Percentiles rank a stretch among this genome's conserved stretches.
phyloP scores from a whole-genome alignment of 1,284 basidiomycete genomes.

The Naganishia albida region DNA sequence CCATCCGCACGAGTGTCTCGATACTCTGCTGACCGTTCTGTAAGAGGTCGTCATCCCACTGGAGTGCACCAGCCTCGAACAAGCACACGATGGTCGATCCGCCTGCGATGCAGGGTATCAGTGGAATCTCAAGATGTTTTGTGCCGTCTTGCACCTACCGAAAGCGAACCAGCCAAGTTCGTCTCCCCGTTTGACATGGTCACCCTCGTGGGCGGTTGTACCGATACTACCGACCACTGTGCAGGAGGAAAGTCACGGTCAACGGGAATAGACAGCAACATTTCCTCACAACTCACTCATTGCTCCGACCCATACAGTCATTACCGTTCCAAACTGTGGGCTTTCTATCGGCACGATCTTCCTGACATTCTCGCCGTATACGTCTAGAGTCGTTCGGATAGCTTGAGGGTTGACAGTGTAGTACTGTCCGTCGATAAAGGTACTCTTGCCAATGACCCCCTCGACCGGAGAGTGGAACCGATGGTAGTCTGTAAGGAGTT shows the following conservation, averaged over 20 bases:
- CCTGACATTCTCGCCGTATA: constrained; percentile 90
- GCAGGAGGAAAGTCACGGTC: background rate
- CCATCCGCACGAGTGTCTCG: constrained; percentile 84
- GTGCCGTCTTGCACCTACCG: constrained; percentile 58
- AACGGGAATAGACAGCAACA: background rate
- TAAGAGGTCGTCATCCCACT: constrained; percentile 90
- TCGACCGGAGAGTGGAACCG: constrained; percentile 92
- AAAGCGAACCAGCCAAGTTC: constrained; percentile 94
- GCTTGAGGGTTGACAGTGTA: constrained; percentile 77
- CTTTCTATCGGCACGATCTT: constrained; percentile 87
- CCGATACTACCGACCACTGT: constrained; percentile 81
- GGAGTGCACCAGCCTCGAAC: constrained; percentile 76
- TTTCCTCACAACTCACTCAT: constrained; percentile 61
- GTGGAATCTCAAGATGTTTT: constrained; percentile 9
- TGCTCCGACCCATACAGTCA: constrained; percentile 84
- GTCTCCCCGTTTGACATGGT: constrained; percentile 74
- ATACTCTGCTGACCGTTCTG: constrained; percentile 77
- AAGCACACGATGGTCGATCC: constrained; percentile 86
- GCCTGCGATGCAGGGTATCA: constrained; percentile 57
- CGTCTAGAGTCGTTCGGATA: constrained; percentile 64
- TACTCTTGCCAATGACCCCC: constrained; percentile 77
- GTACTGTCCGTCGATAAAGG: constrained; percentile 78
- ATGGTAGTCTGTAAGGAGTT: constrained; percentile 71
- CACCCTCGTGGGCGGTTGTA: constrained; percentile 80
- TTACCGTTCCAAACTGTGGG: constrained; percentile 80